A percentile compares a stretch with the other conserved stretches of the same genome.
phyloP scores from a whole-genome alignment of 306 rosid species.

The Quercus rubra region DNA sequence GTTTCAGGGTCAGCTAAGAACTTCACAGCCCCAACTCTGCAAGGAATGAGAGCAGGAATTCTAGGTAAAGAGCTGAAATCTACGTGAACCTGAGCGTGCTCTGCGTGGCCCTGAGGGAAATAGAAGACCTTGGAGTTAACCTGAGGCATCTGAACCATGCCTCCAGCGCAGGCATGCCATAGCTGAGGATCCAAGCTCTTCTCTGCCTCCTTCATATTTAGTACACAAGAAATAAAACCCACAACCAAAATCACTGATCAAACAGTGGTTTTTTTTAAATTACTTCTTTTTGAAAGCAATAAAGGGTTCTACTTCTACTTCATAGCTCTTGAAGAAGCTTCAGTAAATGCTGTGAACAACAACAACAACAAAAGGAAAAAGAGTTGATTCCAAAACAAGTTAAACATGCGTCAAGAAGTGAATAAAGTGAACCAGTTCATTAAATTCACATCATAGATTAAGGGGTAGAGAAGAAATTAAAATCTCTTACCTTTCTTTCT shows the following conservation, averaged over 20 bases:
- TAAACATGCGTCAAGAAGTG: slow-evolving; percentile 8
- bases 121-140: slow-evolving; percentile 80
- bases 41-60: slow-evolving; percentile 66
- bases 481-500: slow-evolving; percentile 21
- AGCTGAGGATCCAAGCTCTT: slow-evolving; percentile 83
- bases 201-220: slow-evolving; percentile 57
- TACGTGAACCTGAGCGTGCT: slow-evolving; percentile 71
- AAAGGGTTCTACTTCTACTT: slow-evolving; percentile 1
- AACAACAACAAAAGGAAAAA: slow-evolving; percentile 3
- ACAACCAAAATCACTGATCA: slow-evolving; percentile 4
- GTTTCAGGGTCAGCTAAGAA: slow-evolving; percentile 88
- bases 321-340: background rate
- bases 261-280: slow-evolving; percentile 21
- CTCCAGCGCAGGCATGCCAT: slow-evolving; percentile 99
- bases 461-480: background rate
- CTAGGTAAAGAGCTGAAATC: slow-evolving; percentile 46
- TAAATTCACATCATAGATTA: slow-evolving; percentile 17
- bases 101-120: slow-evolving; percentile 97
- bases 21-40: slow-evolving; percentile 60
- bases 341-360: slow-evolving; percentile 23
- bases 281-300: background rate
- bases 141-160: slow-evolving; percentile 93
- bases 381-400: slow-evolving; percentile 10
- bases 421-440: slow-evolving; percentile 2
- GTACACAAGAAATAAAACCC: background rate